Evolutionary conservation across 805 yeast species (phyloP).

Genomic region (Groenewaldozyma salmanticensis): DNA sequence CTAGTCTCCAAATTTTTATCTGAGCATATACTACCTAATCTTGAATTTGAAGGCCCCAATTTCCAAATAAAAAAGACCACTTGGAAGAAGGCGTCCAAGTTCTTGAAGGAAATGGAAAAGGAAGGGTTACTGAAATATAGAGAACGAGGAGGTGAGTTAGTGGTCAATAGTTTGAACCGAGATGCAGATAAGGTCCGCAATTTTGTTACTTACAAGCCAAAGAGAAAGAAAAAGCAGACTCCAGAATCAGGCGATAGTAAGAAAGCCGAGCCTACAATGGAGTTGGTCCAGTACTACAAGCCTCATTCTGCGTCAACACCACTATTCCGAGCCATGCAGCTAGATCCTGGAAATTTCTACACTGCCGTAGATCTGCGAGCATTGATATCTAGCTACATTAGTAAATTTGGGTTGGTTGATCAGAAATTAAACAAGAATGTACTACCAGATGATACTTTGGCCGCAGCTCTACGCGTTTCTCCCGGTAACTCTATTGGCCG

Average conservation of each 20-base stretch:
- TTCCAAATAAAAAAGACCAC: constrained; percentile 58
- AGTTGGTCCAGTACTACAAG: constrained; percentile 19
- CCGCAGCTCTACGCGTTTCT: constrained; percentile 33
- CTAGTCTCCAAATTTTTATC: constrained; percentile 69
- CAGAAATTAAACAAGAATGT: constrained; percentile 37
- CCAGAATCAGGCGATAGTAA: constrained; percentile 4
- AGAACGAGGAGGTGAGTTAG: constrained; percentile 78
- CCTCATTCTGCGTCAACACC: constrained; percentile 21
- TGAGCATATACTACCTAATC: constrained; percentile 52
- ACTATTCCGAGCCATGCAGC: constrained; percentile 14
- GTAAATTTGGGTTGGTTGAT: constrained; percentile 37
- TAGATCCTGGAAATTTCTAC: constrained; percentile 31
- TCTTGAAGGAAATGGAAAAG: constrained; percentile 79
- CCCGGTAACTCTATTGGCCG: constrained; percentile 20
- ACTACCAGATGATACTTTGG: constrained; percentile 39
- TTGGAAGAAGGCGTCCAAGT: constrained; percentile 85
- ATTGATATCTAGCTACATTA: constrained; percentile 48
- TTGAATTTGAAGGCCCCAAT: constrained; percentile 42
- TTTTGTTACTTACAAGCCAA: constrained; percentile 55
- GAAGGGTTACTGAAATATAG: constrained; percentile 55
- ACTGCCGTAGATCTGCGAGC: constrained; percentile 45
- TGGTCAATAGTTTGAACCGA: constrained; percentile 42
- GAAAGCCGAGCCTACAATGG: not conserved
- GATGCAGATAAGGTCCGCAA: constrained; percentile 40
- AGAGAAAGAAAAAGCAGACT: constrained; percentile 15